phyloP scores from a whole-genome alignment of 306 rosid species.

The Begonia peltatifolia region DNA sequence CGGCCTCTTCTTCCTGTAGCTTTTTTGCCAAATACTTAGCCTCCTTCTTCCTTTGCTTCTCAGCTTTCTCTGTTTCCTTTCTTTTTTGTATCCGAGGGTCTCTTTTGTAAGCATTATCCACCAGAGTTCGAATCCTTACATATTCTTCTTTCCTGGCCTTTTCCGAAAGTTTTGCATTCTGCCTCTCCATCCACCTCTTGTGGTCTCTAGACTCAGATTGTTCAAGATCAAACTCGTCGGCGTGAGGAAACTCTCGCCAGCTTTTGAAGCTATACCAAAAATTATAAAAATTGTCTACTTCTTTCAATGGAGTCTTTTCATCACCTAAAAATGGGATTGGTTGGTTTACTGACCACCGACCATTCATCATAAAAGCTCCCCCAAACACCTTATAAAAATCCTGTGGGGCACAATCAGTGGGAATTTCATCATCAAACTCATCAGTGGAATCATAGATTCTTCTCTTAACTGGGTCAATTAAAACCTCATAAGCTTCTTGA shows the following conservation, averaged over 20 bases:
- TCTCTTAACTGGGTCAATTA: slow-evolving; percentile 72
- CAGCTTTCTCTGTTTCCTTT: slow-evolving; percentile 78
- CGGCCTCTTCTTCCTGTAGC: slow-evolving; percentile 86
- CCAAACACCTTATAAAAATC: slow-evolving; percentile 91
- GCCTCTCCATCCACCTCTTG: slow-evolving; percentile 98
- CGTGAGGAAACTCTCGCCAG: slow-evolving; percentile 98
- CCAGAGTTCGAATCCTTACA: slow-evolving; percentile 72
- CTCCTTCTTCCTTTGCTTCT: slow-evolving; percentile 81
- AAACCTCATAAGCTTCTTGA: slow-evolving; percentile 82
- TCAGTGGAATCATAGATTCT: slow-evolving; percentile 96
- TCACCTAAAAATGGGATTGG: slow-evolving; percentile 80
- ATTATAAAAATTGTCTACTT: slow-evolving; percentile 69
- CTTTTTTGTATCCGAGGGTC: slow-evolving; percentile 84
- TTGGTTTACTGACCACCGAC: slow-evolving; percentile 82
- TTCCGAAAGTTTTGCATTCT: slow-evolving; percentile 79
- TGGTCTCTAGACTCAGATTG: slow-evolving; percentile 97
- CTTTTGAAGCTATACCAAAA: slow-evolving; percentile 92
- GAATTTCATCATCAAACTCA: slow-evolving; percentile 94
- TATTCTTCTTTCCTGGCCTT: slow-evolving; percentile 93
- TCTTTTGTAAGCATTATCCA: slow-evolving; percentile 86
- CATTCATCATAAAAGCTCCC: slow-evolving; percentile 91
- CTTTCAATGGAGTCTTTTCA: slow-evolving; percentile 45
- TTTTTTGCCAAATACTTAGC: slow-evolving; percentile 71
- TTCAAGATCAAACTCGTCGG: slow-evolving; percentile 91
- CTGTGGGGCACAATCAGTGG: slow-evolving; percentile 84